phyloP scores from a whole-genome alignment of 208 protist species.

The Endotrypanum monterogeii region DNA sequence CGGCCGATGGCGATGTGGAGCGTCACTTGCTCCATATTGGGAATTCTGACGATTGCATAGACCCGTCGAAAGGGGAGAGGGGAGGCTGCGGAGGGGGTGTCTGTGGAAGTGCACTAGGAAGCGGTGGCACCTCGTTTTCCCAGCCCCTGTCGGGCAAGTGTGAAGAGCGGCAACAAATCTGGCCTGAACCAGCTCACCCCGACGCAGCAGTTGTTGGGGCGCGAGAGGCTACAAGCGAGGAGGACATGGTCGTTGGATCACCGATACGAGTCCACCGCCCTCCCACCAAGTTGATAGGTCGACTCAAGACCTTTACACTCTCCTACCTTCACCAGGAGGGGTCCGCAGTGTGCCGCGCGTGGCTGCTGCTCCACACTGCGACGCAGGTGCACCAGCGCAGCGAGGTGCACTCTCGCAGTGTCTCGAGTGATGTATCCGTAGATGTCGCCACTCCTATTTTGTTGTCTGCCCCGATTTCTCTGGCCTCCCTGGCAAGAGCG shows the following conservation, averaged over 20 bases:
- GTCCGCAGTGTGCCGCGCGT: slow-evolving; percentile 69
- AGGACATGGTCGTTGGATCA: slow-evolving; percentile 6
- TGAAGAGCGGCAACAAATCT: neutral
- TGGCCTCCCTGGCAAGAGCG: slow-evolving; percentile 30
- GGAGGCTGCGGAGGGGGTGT: neutral
- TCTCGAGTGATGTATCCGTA: neutral
- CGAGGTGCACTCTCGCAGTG: neutral
- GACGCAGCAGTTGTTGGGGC: neutral
- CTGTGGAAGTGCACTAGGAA: neutral
- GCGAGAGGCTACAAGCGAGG: neutral
- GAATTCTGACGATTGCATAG: neutral
- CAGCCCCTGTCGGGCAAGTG: neutral
- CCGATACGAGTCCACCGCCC: slow-evolving; percentile 33
- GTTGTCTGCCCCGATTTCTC: neutral
- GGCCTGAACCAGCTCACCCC: neutral
- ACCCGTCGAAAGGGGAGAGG: neutral
- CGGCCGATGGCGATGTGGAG: neutral
- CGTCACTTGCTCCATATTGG: neutral
- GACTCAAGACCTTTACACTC: slow-evolving; percentile 68
- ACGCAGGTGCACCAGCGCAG: slow-evolving; percentile 5
- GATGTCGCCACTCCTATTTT: neutral
- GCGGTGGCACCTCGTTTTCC: neutral
- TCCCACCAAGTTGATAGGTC: slow-evolving; percentile 26
- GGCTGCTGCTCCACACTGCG: slow-evolving; percentile 55
- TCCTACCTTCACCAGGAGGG: slow-evolving; percentile 71